phyloP scores from a whole-genome alignment of 805 yeast genomes.

The Wickerhamomyces xylosicus region DNA sequence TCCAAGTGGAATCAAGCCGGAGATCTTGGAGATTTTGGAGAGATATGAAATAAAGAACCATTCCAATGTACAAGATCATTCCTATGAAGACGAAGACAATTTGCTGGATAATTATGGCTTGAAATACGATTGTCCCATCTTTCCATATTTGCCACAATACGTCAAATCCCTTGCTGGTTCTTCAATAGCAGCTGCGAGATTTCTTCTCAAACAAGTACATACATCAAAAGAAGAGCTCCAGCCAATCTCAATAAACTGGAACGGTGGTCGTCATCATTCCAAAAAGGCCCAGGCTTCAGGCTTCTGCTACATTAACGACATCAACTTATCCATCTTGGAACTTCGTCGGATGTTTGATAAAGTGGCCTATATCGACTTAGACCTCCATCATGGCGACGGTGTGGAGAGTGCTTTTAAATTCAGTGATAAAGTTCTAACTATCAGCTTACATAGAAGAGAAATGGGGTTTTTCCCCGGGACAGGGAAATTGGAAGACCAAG shows the following conservation, averaged over 20 bases:
- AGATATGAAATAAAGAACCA: background rate
- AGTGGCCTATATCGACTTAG: constrained; percentile 59
- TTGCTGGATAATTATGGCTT: constrained; percentile 33
- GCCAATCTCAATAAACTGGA: constrained; percentile 51
- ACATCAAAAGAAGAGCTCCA: background rate
- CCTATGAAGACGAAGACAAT: constrained; percentile 3
- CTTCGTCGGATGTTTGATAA: constrained; percentile 35
- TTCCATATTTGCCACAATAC: constrained; percentile 42
- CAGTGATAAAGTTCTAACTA: constrained; percentile 44
- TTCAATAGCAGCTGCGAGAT: constrained; percentile 38
- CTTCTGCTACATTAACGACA: constrained; percentile 66
- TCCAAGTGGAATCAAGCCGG: constrained; percentile 3
- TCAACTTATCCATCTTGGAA: constrained; percentile 43
- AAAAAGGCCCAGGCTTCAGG: constrained; percentile 47
- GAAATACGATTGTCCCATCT: constrained; percentile 53
- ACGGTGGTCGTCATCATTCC: constrained; percentile 75
- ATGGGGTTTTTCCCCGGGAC: constrained; percentile 69
- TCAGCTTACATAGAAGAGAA: constrained; percentile 56
- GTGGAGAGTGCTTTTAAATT: constrained; percentile 55
- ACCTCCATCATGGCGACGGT: constrained; percentile 77
- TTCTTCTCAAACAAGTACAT: constrained; percentile 13
- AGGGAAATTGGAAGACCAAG: constrained; percentile 33
- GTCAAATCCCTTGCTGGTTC: constrained; percentile 44
- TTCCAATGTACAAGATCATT: constrained; percentile 3
- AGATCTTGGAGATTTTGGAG: background rate